Conservation (phyloP, 441 rosid species). For the Adansonia gregorii region DNA sequence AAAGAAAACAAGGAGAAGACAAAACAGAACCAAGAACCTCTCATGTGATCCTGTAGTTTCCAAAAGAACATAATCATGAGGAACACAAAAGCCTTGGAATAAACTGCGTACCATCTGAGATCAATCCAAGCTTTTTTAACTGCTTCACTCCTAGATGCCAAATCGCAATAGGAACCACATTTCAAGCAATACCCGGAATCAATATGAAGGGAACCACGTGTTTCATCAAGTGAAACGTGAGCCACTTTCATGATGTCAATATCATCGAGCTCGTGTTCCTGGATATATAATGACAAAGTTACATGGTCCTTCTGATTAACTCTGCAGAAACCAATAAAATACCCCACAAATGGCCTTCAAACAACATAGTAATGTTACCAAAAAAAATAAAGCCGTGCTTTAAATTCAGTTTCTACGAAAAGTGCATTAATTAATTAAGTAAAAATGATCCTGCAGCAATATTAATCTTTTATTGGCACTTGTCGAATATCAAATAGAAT, state of each 20-base stretch:
- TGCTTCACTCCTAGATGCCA: constrained; percentile 47
- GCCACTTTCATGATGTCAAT: constrained; percentile 41
- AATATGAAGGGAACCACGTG: constrained; percentile 31
- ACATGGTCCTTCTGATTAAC: neutral
- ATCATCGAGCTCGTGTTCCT: constrained; percentile 42
- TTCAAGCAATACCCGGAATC: constrained; percentile 62
- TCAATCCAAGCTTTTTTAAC: constrained; percentile 56
- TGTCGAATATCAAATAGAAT: neutral
- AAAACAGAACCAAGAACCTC: neutral
- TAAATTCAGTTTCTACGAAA: neutral
- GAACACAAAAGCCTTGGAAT: constrained; percentile 17
- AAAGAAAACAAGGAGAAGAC: neutral
- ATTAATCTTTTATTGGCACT: neutral
- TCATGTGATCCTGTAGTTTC: neutral
- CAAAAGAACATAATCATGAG: constrained; percentile 4
- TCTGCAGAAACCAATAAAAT: constrained; percentile 18
- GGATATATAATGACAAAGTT: constrained; percentile 24
- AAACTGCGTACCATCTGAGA: constrained; percentile 52
- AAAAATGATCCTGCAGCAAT: neutral
- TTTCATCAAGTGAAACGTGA: constrained; percentile 35
- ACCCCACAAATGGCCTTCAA: neutral
- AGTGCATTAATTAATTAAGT: neutral
- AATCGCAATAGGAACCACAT: constrained; percentile 55
- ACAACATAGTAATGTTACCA: neutral
- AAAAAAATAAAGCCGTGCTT: neutral